phyloP scores from a whole-genome alignment of 2,329 filamentous ascomycete genomes.

The Colletotrichum tamarilloi region DNA sequence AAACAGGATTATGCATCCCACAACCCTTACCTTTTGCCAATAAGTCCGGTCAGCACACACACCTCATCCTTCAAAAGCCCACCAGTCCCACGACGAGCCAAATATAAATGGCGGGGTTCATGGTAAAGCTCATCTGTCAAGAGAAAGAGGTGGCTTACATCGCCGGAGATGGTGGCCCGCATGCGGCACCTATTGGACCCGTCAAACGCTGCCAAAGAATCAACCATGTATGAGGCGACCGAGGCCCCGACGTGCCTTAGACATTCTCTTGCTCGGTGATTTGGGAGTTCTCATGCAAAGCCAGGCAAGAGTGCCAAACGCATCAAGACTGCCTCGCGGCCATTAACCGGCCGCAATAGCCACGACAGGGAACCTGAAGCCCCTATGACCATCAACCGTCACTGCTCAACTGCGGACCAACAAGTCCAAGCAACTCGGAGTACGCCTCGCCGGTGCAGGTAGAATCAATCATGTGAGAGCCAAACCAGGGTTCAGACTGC shows the following conservation, averaged over 20 bases:
- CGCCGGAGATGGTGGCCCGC: neutral
- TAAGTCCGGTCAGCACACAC: neutral
- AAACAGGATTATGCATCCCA: neutral
- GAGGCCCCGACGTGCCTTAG: too few species aligned
- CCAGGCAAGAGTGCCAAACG: neutral
- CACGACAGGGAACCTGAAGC: neutral
- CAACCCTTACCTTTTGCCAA: neutral
- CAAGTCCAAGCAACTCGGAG: neutral
- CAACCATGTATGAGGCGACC: too few species aligned
- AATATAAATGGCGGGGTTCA: neutral
- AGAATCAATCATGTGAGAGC: neutral
- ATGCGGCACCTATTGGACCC: neutral
- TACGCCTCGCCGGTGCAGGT: neutral
- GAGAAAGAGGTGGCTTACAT: neutral
- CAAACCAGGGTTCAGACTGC: neutral
- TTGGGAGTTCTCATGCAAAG: neutral
- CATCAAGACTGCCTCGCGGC: neutral
- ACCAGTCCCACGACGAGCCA: neutral
- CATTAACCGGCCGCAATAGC: neutral
- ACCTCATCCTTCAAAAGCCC: neutral
- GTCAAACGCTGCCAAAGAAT: neutral
- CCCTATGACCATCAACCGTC: neutral
- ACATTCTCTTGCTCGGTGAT: too few species aligned
- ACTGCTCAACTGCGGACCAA: neutral
- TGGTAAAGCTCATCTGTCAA: too few species aligned